Evolutionary conservation across 441 rosid genomes (phyloP).

Genomic region (Adansonia madagascariensis): DNA sequence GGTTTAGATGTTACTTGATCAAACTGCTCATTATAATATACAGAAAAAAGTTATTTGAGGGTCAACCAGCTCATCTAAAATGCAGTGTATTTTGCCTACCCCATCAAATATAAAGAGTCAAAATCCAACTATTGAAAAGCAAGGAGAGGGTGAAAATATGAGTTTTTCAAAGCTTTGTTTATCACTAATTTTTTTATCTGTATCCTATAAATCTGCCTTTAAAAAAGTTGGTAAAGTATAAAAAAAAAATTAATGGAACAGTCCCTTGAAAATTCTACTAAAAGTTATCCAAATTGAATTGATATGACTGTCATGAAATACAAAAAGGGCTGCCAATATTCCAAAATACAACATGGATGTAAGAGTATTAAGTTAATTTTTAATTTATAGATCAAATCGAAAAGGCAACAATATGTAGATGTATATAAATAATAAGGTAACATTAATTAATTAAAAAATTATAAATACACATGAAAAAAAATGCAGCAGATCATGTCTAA

Average conservation of each 20-base stretch:
- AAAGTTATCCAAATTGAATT: neutral
- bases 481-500: neutral
- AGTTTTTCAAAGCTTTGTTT: neutral
- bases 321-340: neutral
- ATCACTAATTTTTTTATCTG: neutral
- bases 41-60: neutral
- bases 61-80: slow-evolving; percentile 30
- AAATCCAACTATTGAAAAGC: slow-evolving; percentile 25
- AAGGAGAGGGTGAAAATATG: slow-evolving; percentile 8
- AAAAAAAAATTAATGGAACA: neutral
- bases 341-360: neutral
- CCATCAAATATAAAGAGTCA: slow-evolving; percentile 19
- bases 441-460: neutral
- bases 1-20: slow-evolving; percentile 19
- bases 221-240: neutral
- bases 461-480: neutral
- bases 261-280: neutral
- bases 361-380: neutral
- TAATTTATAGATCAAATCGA: slow-evolving; percentile 16
- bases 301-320: neutral
- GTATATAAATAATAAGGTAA: neutral
- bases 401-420: neutral
- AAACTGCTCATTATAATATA: slow-evolving; percentile 16
- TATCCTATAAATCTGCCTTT: neutral
- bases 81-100: slow-evolving; percentile 19